Evolutionary conservation across 2,329 filamentous ascomycete genomes (phyloP).

Genomic region (Epichloe uncinata): DNA sequence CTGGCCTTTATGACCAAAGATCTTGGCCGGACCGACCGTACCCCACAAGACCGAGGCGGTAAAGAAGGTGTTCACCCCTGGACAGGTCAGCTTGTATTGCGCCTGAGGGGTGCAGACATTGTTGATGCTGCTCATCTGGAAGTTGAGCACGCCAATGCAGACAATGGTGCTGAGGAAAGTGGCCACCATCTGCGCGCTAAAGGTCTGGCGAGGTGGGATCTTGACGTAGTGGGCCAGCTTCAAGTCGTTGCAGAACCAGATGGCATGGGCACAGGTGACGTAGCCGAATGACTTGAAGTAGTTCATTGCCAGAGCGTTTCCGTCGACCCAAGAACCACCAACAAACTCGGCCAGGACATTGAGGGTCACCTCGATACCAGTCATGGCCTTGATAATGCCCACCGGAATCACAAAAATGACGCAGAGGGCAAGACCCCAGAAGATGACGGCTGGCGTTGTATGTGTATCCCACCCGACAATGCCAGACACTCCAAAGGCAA

Average conservation of each 20-base stretch:
- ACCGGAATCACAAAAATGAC: constrained; percentile 37
- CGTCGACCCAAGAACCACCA: constrained; percentile 35
- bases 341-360: constrained; percentile 42
- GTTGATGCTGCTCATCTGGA: constrained; percentile 35
- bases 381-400: constrained; percentile 40
- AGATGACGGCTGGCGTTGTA: constrained; percentile 36
- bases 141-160: constrained; percentile 34
- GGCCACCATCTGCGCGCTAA: constrained; percentile 44
- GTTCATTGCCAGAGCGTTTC: constrained; percentile 39
- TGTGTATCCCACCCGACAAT: constrained; percentile 36
- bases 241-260: constrained; percentile 35
- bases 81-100: constrained; percentile 36
- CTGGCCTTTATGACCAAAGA: constrained; percentile 34
- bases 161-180: constrained; percentile 40
- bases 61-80: constrained; percentile 41
- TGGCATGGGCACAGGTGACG: constrained; percentile 36
- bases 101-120: constrained; percentile 35
- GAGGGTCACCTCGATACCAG: constrained; percentile 36
- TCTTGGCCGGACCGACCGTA: constrained; percentile 35
- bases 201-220: constrained; percentile 47
- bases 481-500: constrained; percentile 32
- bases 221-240: constrained; percentile 44
- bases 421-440: constrained; percentile 36
- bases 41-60: constrained; percentile 43
- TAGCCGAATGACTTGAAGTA: constrained; percentile 41